phyloP scores from a whole-genome alignment of 108 stramenopile species.

The Nannochloropsis granulata region DNA sequence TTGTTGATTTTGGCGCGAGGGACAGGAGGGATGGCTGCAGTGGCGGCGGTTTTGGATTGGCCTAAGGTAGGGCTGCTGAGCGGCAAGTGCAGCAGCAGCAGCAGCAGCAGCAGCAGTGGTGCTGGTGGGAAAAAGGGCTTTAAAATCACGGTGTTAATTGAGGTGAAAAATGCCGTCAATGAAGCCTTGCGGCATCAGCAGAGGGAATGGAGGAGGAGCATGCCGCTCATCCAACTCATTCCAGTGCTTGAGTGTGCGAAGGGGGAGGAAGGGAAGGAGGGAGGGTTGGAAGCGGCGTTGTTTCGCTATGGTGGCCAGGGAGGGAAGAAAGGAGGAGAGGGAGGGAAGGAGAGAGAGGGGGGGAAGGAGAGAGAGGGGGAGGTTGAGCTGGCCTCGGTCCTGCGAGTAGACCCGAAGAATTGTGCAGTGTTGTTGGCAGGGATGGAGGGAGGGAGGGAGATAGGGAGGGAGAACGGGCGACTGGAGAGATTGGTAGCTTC shows the following conservation, averaged over 20 bases:
- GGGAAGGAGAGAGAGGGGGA: too few relatives aligned
- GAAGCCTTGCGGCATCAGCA: neutral
- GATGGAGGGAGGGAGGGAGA: neutral
- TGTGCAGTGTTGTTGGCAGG: neutral
- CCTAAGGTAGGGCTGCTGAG: neutral
- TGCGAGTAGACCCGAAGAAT: neutral
- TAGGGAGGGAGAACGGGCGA: neutral
- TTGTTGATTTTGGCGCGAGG: neutral
- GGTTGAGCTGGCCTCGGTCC: neutral
- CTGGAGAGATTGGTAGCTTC: neutral
- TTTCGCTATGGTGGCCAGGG: neutral
- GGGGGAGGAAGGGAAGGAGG: neutral
- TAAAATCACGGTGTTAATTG: neutral
- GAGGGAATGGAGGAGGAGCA: neutral
- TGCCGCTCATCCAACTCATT: neutral
- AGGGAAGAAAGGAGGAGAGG: neutral
- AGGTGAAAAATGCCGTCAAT: neutral
- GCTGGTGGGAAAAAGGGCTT: neutral
- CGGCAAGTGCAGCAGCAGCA: neutral
- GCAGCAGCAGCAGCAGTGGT: neutral
- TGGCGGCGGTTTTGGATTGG: neutral
- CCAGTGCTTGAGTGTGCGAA: neutral
- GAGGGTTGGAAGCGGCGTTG: neutral
- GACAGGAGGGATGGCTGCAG: neutral
- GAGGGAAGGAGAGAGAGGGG: too few relatives aligned